Percentiles rank a stretch among this genome's conserved stretches.
phyloP scores from a whole-genome alignment of 2,329 filamentous ascomycete genomes.

The Didymosphaeria variabile region DNA sequence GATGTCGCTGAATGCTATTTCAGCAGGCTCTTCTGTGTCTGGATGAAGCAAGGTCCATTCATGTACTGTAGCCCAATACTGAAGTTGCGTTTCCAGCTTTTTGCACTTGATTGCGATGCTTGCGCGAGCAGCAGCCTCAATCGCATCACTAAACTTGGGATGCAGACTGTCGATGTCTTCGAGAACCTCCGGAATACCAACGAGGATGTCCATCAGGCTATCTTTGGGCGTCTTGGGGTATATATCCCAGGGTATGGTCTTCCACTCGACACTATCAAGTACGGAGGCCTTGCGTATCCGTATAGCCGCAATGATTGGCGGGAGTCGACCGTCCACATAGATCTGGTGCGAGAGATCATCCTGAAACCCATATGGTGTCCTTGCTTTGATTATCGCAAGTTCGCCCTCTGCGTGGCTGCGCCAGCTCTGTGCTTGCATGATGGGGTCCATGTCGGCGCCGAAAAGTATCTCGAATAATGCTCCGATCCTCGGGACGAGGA shows the following conservation, averaged over 20 bases:
- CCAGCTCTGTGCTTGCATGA: conserved; percentile 38
- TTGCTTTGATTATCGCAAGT: conserved; percentile 30
- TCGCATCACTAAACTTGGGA: conserved; percentile 4
- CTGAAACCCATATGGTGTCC: conserved; percentile 29
- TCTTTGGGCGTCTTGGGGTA: conserved; percentile 46
- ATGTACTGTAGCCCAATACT: conserved; percentile 28
- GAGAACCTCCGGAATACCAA: conserved; percentile 42
- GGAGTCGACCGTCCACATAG: conserved; percentile 33
- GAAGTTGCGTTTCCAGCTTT: conserved; percentile 31
- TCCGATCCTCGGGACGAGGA: conserved; percentile 36
- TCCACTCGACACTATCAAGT: conserved; percentile 45
- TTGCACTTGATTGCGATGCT: conserved; percentile 27
- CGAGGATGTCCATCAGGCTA: conserved; percentile 44
- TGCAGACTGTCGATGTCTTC: conserved; percentile 37
- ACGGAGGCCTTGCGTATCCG: conserved; percentile 49
- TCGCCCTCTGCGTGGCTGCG: conserved; percentile 41
- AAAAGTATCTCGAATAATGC: conserved; percentile 42
- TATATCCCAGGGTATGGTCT: conserved; percentile 46
- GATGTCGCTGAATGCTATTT: conserved; percentile 28
- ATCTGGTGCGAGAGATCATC: conserved; percentile 27
- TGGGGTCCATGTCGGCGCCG: conserved; percentile 31
- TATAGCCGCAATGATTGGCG: conserved; percentile 31
- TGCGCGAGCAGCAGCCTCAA: conserved; percentile 17
- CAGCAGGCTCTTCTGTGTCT: conserved; percentile 18
- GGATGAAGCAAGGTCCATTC: conserved; percentile 25